Evolutionary conservation across 2,329 filamentous ascomycete genomes (phyloP), one percentile per base, ranked within the genome.

Genomic region (Diaporthe humulicola): DNA sequence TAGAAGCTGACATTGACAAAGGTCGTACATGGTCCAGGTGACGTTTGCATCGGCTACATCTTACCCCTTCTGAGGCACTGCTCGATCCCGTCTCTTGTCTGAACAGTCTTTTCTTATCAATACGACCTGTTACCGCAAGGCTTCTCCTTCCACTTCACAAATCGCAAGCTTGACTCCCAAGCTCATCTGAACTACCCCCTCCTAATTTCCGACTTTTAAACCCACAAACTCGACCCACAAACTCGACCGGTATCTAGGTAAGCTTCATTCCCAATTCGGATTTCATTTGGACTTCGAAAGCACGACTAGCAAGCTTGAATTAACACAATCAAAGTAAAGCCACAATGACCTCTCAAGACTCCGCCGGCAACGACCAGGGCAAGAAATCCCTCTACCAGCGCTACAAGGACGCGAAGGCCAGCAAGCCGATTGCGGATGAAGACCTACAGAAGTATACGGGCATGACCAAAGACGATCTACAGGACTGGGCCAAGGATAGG

Each of bases 311-410:
- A 22, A 17, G 19, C 9, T 48, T 3, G 9, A 22, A 17, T 22
- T 28, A 45, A 64, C 61, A 67, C 2, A 3, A 4, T 19, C 1
- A 36, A 36, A 6, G 3, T n/a, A 4, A 6, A 67, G 45, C 30
- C 64, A 52, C 40, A 3, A 67, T 67, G 64, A 22, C 45, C 30
- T 25, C 64, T 10, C 64, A 28, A 52, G 45, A 52, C 64, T 14
- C 64, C 8, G 15, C 22, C 30, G 22, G 25, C 19, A 25, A 48
- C 12, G 61, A 52, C 28, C 42, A 67, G 22, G 14, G 30, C 38
- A 73, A 75, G 48, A 75, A 73, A 17, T 79, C 78, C 7, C 76
- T 78, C 61, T 80, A 80, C 58, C 75, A 72, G 25, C 78, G 78
- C 25, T 80, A 75, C 58, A n/a, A 74, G 25, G 77, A 79, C 54